A percentile compares a stretch with the other conserved stretches of the same genome.
Conservation (phyloP, 2,329 filamentous ascomycete species). For the Thermomyces lanuginosus region DNA sequence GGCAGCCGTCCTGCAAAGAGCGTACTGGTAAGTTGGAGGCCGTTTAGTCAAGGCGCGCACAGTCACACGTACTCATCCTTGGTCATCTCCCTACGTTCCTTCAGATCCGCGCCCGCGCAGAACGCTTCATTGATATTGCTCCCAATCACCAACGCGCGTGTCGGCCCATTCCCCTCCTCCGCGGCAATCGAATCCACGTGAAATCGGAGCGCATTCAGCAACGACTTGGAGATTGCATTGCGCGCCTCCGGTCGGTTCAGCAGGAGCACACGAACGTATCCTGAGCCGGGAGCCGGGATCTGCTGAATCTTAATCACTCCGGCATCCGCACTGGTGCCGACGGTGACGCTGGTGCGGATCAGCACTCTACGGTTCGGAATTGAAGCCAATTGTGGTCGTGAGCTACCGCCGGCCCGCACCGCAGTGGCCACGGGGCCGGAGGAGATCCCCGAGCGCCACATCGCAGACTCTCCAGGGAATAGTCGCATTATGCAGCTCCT, state of each 20-base stretch:
- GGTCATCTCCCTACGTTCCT: conserved; percentile 65
- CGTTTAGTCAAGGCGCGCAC: conserved; percentile 1
- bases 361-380: no score
- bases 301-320: conserved; percentile 49
- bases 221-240: conserved; percentile 73
- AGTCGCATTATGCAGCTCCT: no score
- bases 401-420: no score
- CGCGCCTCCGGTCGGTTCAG: conserved; percentile 71
- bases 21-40: no score
- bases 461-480: no score
- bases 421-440: conserved; percentile 9
- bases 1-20: conserved; percentile 46
- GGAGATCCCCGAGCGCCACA: conserved; percentile 4
- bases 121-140: conserved; percentile 77
- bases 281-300: conserved; percentile 60
- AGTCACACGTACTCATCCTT: conserved; percentile 50
- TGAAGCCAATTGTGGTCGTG: no score
- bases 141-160: conserved; percentile 66
- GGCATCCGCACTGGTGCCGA: conserved; percentile 19
- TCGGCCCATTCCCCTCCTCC: conserved; percentile 42
- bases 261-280: conserved; percentile 74
- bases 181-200: conserved; percentile 57
- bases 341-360: conserved; percentile 15
- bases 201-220: conserved; percentile 54
- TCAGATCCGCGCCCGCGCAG: conserved; percentile 87